Evolutionary conservation across 495 filamentous ascomycete genomes (phyloP), one percentile per base, ranked within the genome.

Genomic region (Aspergillus ellipticus): DNA sequence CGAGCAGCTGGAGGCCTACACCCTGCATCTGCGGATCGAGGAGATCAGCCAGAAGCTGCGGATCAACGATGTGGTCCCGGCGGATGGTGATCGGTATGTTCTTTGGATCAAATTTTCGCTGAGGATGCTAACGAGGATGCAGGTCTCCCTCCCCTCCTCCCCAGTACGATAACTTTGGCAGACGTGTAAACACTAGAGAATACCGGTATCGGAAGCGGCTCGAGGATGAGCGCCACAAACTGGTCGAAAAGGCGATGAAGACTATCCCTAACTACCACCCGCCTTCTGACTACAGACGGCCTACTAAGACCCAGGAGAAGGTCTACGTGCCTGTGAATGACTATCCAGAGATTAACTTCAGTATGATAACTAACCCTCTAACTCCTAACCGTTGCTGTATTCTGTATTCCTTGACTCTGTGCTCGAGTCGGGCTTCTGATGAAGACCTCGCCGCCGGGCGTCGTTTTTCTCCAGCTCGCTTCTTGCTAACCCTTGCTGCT

Each of bases 301-400:
- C 94, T 35, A 96, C 92, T 66, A 98, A 97, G 89, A 97, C 94
- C 66, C 92, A 97, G 75, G 94, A 98, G 85, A 98, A 97, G 83
- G 93, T 98, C 85, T 98, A 98, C 73, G 94, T 98, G 69, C 94
- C 94, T 66, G 94, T 98, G 79, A 97, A 97, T 86, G 95, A 99
- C 76, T 99, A 99, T 78, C 95, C 95, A 82, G 95, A 97, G 77
- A 97, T 99, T 89, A 99, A 99, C 89, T 99, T 97, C 90, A 97
- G 94, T 98, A 96, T 89, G 92, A 93, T 92, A 89, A 86, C 91
- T 95, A 96, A 96, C 91, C 92, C 89, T 91, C 87, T 89, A 87
- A 89, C 86, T 84, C 83, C 80, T 88, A 82, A 88, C 83, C 68
- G 66, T 78, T 73, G 74, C 71, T 66, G 67, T 72, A 57, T 64